Percentiles rank a stretch among this genome's conserved stretches.
Conservation (phyloP, 108 stramenopile species). For the Stephanodiscus triporus region DNA sequence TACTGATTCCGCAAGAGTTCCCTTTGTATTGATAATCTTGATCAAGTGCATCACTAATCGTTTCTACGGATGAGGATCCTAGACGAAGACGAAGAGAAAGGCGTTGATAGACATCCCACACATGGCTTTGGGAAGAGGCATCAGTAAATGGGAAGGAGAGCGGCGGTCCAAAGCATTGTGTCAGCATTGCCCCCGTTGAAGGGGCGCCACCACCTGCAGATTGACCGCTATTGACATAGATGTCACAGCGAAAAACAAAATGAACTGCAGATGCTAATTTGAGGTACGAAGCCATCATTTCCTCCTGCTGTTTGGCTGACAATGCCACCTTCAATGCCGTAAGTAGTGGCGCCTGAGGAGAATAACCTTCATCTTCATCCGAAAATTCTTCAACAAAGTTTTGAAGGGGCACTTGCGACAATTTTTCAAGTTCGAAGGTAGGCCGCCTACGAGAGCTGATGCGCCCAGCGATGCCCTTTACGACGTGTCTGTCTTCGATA, state of each 20-base stretch:
- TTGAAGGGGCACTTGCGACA: conserved; percentile 11
- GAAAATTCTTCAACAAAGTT: conserved; percentile 3
- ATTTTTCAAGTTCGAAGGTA: conserved; percentile 4
- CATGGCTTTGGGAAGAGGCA: conserved; percentile 40
- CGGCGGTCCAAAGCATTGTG: conserved; percentile 72
- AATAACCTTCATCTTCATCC: not conserved
- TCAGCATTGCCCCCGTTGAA: conserved; percentile 47
- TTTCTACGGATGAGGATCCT: conserved; percentile 68
- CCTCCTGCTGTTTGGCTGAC: conserved; percentile 24
- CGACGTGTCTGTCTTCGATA: conserved; percentile 14
- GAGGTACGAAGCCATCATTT: conserved; percentile 43
- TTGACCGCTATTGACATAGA: conserved; percentile 24
- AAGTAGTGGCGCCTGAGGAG: conserved; percentile 22
- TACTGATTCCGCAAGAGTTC: conserved; percentile 42
- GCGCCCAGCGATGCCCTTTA: conserved; percentile 9
- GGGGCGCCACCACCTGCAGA: conserved; percentile 9
- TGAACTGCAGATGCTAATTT: conserved; percentile 51
- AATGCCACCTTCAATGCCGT: conserved; percentile 36
- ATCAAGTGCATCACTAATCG: conserved; percentile 63
- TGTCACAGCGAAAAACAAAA: conserved; percentile 59
- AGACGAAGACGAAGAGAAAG: conserved; percentile 71
- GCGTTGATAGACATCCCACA: conserved; percentile 74
- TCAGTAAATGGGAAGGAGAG: conserved; percentile 55
- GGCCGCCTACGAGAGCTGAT: conserved; percentile 31
- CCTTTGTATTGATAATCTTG: conserved; percentile 14